Evolutionary conservation across 306 rosid species (phyloP), one percentile per base, ranked within the genome.

Genomic region (Medicago truncatula): DNA sequence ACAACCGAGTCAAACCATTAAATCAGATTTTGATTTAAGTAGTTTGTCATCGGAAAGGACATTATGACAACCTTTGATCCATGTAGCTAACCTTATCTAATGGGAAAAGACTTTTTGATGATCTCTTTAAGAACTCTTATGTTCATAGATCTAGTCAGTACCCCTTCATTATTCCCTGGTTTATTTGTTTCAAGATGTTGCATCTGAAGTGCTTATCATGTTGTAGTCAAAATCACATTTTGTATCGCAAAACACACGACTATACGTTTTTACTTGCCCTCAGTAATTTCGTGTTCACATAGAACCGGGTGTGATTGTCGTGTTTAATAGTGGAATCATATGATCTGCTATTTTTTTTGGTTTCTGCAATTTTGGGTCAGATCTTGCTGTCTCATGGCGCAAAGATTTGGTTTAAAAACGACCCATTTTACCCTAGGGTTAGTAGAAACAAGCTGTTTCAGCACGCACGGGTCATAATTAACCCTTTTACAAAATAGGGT

Each of bases 151-250:
- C 28, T 68, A 46, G 65, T 57, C n/a, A 75, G 5, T 68, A 59
- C 67, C 52, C 57, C 2, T 67, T 44, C 40, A 2, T 25, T 68
- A 10, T 61, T 68, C 46, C 64, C 49, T 76, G 46, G 14, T 71
- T 71, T 60, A 75, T 72, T 58, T 60, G 44, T 56, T 71, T 63
- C 20, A 53, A 31, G 54, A 20, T n/a, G 67, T 77, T 41, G 76
- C 71, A 56, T 56, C 20, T 54, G 58, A 74, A 63, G 59, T 64
- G 41, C 31, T 64, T 20, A 47, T 71, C 38, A 58, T 58, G 31
- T 0, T n/a, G n/a, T 5, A 58, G 38, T 21, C 16, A 23, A n/a
- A 58, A 58, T 58, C 12, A 6, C 3, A 0, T 23, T 23, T 57
- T 58, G 23, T 3, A 58, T 23, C n/a, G 9, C 6, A 12, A 58